These are phyloP conservation scores for Sporopachydermia quercuum DNA, from an alignment of 805 yeast genomes.

Conservation along the genomic window DNA sequence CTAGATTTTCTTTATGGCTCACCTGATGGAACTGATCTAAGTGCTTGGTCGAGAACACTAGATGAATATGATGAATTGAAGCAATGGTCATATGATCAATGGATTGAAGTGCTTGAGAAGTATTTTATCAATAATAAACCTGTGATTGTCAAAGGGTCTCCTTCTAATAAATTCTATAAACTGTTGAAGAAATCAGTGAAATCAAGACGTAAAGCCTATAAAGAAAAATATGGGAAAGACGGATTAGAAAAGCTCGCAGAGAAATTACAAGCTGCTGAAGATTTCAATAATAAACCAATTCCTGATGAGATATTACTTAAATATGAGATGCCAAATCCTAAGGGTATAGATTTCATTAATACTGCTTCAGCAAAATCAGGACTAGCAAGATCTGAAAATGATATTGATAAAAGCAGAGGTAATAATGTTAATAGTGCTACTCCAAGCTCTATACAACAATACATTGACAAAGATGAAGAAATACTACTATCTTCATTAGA, in stretches of 20 bases:
- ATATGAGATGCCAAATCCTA: conserved; percentile 64
- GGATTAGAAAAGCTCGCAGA: conserved; percentile 41
- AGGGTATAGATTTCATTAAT: conserved; percentile 54
- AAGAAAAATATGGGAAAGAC: conserved; percentile 34
- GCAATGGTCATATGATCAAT: conserved; percentile 48
- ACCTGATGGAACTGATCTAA: conserved; percentile 40
- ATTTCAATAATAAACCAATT: conserved; percentile 56
- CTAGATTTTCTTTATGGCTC: conserved; percentile 72
- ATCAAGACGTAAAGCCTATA: conserved; percentile 33
- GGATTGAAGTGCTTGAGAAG: conserved; percentile 42
- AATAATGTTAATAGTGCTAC: conserved; percentile 12
- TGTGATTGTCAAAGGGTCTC: conserved; percentile 55
- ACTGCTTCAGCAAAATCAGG: conserved; percentile 55
- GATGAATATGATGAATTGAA: conserved; percentile 43
- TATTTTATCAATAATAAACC: conserved; percentile 47
- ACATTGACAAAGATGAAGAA: conserved; percentile 8
- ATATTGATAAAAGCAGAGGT: too few relatives aligned
- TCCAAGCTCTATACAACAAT: conserved; percentile 9
- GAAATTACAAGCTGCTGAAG: conserved; percentile 45
- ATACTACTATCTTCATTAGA: not conserved
- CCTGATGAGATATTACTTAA: conserved; percentile 48
- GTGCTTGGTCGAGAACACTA: conserved; percentile 37
- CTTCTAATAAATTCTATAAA: conserved; percentile 48
- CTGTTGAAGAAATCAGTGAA: conserved; percentile 35
- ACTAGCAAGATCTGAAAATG: conserved; percentile 14